A percentile compares a stretch with the other conserved stretches of the same genome.
These are phyloP conservation scores for Botryotinia convoluta DNA, from an alignment of 2,329 filamentous ascomycete species.

Conservation along the genomic window DNA sequence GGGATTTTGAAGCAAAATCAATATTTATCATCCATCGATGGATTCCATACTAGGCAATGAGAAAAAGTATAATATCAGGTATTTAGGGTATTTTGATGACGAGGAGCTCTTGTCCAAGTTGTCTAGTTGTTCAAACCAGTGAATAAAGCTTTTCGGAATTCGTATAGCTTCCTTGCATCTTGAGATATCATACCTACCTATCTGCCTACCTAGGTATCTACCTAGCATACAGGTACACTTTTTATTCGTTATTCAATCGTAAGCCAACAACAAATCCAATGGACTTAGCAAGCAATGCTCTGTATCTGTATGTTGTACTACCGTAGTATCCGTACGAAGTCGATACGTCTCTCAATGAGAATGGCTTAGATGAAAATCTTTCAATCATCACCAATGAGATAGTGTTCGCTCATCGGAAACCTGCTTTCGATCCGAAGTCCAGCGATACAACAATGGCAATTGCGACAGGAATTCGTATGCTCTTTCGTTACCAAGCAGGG, in stretches of 20 bases:
- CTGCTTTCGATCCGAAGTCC: not conserved
- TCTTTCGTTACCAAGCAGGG: not conserved
- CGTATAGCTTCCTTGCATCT: not conserved
- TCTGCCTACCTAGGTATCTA: not conserved
- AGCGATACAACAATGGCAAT: not conserved
- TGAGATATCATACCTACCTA: not conserved
- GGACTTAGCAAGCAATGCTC: not conserved
- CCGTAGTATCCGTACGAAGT: not conserved
- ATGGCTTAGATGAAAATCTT: not conserved
- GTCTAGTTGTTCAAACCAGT: not conserved
- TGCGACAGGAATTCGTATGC: slow-evolving; percentile 4
- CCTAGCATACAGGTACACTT: not conserved
- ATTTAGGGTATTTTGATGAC: not conserved
- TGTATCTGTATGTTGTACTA: not conserved
- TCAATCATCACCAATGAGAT: not conserved
- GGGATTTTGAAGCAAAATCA: not conserved
- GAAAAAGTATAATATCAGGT: not conserved
- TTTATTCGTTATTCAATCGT: not conserved
- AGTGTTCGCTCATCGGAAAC: not conserved
- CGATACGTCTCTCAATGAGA: not conserved
- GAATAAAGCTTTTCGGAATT: not conserved
- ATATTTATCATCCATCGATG: slow-evolving; percentile 7
- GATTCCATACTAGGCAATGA: not conserved
- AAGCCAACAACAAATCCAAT: not conserved
- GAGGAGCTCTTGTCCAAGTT: not conserved